Evolutionary conservation across 768 basidiomycete genomes (phyloP), one percentile per base, ranked within the genome.

Genomic region (Tylopilus felleus): DNA sequence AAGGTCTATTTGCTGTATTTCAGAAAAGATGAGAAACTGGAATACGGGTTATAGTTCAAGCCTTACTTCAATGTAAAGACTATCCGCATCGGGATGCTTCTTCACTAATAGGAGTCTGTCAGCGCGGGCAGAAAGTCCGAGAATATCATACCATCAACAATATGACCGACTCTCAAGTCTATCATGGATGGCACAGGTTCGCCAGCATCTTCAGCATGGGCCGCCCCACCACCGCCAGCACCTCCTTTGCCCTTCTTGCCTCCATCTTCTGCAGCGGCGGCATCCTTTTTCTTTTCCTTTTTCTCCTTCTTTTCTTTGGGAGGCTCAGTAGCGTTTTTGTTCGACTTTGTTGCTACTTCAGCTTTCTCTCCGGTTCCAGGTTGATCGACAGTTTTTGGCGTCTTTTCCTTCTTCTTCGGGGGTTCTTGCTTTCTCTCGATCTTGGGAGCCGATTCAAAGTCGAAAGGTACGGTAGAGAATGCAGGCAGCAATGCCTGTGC

Each of bases 51-150:
- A 28, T 33, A 31, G 45, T 27, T 25, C 36, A 49, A 39, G 12
- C 54, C 76, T 33, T 65, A 85, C 90, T 80, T 98, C 96, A 56
- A 98, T 83, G 66, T 98, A 99, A n/a, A 99, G 80, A 47, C 92
- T 85, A 65, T 98, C 97, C 3, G 97, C 97, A 65, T 99, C 97
- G 16, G 97, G 96, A 67, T 99, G 97, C 64, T 90, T 92, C 73
- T 84, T 85, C 63, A 98, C 96, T 96, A 65, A 60, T 51, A 25
- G 52, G 21, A 43, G 27, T 9, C 35, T 16, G 31, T 67, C 31
- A 59, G 58, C 43, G 9, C 22, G 29, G n/a, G 28, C 25, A 23
- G 22, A 14, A 38, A 16, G 12, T 23, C 40, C 8, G 16, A 39
- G n/a, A 29, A 29, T 10, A 29, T 71, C 83, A 66, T 61, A 96